Percentiles rank a stretch among this genome's conserved stretches.
Conservation (phyloP, 768 basidiomycete species). For the Psilocybe cubensis region DNA sequence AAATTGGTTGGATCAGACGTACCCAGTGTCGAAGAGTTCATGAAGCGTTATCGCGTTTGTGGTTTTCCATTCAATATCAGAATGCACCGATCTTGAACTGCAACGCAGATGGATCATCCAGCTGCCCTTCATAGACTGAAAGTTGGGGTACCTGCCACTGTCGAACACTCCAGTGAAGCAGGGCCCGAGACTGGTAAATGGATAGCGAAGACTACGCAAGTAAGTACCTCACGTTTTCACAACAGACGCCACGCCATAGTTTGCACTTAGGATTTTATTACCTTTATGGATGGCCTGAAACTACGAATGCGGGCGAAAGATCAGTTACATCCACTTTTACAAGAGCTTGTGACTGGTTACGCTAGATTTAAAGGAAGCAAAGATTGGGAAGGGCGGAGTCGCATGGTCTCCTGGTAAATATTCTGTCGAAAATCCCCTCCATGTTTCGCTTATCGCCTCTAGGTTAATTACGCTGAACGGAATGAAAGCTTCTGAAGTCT, state of each 20-base stretch:
- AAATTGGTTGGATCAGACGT: slow-evolving; percentile 94
- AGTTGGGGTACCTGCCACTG: slow-evolving; percentile 95
- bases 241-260: not conserved
- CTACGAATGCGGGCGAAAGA: slow-evolving; percentile 95
- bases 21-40: slow-evolving; percentile 86
- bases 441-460: not conserved
- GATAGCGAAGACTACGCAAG: slow-evolving; percentile 98
- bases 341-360: slow-evolving; percentile 94
- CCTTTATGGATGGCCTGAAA: slow-evolving; percentile 97
- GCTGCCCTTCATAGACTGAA: slow-evolving; percentile 89
- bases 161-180: slow-evolving; percentile 92
- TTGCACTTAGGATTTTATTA: slow-evolving; percentile 83
- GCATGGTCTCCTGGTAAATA: slow-evolving; percentile 89
- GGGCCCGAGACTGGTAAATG: slow-evolving; percentile 94
- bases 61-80: not conserved
- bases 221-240: slow-evolving; percentile 29
- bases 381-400: slow-evolving; percentile 95
- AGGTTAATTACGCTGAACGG: slow-evolving; percentile 97
- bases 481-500: slow-evolving; percentile 96
- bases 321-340: slow-evolving; percentile 91
- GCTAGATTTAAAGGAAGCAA: slow-evolving; percentile 93
- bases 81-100: not conserved
- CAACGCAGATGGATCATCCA: slow-evolving; percentile 53
- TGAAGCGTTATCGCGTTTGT: slow-evolving; percentile 82
- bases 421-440: not conserved